Conservation (phyloP, 805 yeast genomes). For the Cyberlindnera nakhonratchasimensis region DNA sequence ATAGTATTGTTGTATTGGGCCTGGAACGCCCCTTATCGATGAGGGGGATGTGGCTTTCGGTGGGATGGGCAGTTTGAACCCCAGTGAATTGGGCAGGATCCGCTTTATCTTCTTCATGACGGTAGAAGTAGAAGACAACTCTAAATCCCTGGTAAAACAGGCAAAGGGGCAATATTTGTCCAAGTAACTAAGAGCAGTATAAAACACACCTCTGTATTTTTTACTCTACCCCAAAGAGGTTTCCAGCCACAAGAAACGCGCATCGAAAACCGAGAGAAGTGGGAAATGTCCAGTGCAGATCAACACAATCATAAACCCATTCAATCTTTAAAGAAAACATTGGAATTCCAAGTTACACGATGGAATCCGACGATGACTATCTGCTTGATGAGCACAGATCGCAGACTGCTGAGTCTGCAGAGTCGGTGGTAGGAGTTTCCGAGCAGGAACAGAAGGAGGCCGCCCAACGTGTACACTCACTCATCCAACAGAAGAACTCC, state of each 20-base stretch:
- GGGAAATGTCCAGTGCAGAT: too few species aligned
- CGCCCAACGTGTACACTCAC: constrained; percentile 15
- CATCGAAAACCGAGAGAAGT: neutral
- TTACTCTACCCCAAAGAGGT: too few species aligned
- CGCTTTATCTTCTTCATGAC: neutral
- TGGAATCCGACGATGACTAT: constrained; percentile 17
- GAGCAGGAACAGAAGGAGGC: constrained; percentile 22
- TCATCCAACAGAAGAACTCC: constrained; percentile 17
- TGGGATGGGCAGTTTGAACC: neutral
- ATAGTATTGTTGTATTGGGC: constrained; percentile 9
- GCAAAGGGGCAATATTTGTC: too few species aligned
- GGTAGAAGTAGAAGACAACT: too few species aligned
- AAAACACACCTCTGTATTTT: too few species aligned
- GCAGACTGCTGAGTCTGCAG: constrained; percentile 11
- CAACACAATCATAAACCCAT: neutral
- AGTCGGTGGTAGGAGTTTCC: constrained; percentile 17
- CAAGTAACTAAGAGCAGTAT: too few species aligned
- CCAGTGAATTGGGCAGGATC: neutral
- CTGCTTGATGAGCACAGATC: constrained; percentile 4
- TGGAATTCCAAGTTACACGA: too few species aligned
- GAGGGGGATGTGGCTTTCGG: constrained; percentile 9
- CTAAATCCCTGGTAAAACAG: neutral
- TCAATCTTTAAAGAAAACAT: too few species aligned
- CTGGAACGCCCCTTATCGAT: constrained; percentile 11
- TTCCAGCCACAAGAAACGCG: too few species aligned